Evolutionary conservation across 805 yeast genomes (phyloP), one percentile per base, ranked within the genome.

Genomic region (Starmera dryadoides): DNA sequence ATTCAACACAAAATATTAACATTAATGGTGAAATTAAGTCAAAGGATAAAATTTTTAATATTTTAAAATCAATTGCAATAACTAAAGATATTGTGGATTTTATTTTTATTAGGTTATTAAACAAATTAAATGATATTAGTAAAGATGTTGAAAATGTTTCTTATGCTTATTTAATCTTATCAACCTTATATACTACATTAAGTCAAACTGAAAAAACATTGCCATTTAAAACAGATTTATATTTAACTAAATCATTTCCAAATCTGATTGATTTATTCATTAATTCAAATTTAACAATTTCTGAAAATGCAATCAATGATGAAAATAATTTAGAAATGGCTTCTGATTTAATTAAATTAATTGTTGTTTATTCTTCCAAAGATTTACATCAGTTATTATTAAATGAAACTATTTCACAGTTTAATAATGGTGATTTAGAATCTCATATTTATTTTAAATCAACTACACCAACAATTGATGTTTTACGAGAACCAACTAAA

Each of bases 331-430:
- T 59, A 36, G 63, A 57, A 42, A 34, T 47, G 20, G 39, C 46
- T 3, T 55, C 68, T 1, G 64, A 64, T 41, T 50, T 64, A 6
- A 31, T 63, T 15, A 67, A 60, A 40, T 50, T 63, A 35, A 44
- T 63, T 6, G 56, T 59, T 33, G 46, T 63, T n/a, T 62, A 56
- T 31, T 50, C 60, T 6, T 35, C 54, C 6, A 51, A 47, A 23
- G 21, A 42, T 2, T 32, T 36, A 16, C 86, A 81, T 47, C 77
- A 72, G 45, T 46, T 45, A 1, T 53, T 78, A 8, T 45, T 77
- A 7, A 53, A 64, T 30, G 67, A 66, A 12, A 58, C 67, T 20
- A 48, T 60, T 11, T 39, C 45, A 0, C 26, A 67, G 4, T 77
- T 79, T 41, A 44, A 66, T 6, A 45, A 44, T 3, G 33, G 42